These are phyloP conservation scores for Pseudopyricularia javanii DNA, from an alignment of 2,329 filamentous ascomycete genomes.

Conservation along the genomic window DNA sequence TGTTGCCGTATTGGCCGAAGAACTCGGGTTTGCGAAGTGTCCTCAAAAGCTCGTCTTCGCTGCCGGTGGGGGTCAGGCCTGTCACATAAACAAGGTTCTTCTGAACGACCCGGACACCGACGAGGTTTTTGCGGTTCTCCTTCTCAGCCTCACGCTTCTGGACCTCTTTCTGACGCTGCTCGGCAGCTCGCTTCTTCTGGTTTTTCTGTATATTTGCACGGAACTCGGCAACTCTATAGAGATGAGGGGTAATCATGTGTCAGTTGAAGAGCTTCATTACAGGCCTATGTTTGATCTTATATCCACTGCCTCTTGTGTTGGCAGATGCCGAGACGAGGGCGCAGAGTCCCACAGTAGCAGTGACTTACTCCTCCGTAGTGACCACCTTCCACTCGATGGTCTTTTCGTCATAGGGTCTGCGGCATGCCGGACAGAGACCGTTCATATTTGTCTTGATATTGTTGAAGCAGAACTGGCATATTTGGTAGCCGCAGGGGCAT, in stretches of 20 bases:
- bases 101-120: constrained; percentile 89
- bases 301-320: no score
- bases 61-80: constrained; percentile 79
- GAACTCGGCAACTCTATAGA: constrained; percentile 55
- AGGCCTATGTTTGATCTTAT: not conserved
- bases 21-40: constrained; percentile 85
- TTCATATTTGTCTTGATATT: constrained; percentile 99
- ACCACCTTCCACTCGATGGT: constrained; percentile 96
- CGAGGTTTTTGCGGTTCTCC: constrained; percentile 88
- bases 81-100: constrained; percentile 99
- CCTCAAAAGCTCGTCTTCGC: constrained; percentile 83
- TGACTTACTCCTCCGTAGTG: constrained; percentile 79
- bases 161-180: constrained; percentile 80
- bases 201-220: constrained; percentile 74
- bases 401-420: constrained; percentile 90
- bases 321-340: not conserved
- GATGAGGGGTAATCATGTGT: constrained; percentile 11
- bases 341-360: not conserved
- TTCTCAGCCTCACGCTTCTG: constrained; percentile 95
- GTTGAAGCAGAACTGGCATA: constrained; percentile 99
- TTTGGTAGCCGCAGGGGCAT: constrained; percentile 97
- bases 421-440: constrained; percentile 91
- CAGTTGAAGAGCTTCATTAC: not conserved
- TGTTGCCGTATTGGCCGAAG: constrained; percentile 96
- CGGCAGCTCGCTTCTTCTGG: constrained; percentile 79